Evolutionary conservation across 805 yeast species (phyloP).

Genomic region (Candida coleopterorum): DNA sequence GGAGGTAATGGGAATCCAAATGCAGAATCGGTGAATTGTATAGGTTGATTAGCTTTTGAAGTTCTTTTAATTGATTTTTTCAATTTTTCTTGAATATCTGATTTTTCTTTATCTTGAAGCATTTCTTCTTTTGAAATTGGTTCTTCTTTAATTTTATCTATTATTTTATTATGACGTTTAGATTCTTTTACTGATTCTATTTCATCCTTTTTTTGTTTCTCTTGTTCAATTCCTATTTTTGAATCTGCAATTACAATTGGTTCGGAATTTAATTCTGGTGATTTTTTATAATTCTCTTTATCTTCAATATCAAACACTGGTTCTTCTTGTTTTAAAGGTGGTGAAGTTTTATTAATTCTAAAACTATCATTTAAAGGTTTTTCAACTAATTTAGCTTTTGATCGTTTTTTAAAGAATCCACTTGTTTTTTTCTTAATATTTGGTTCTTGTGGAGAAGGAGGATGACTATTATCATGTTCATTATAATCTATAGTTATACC

Average conservation of each 20-base stretch:
- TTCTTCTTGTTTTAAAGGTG: constrained; percentile 1
- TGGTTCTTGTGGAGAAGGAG: neutral
- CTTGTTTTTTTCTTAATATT: constrained; percentile 6
- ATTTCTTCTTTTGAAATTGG: constrained; percentile 6
- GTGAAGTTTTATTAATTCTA: neutral
- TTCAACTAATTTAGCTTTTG: constrained; percentile 8
- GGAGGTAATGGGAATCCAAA: constrained; percentile 87
- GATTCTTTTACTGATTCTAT: neutral
- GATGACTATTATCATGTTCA: constrained; percentile 16
- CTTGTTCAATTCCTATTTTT: neutral
- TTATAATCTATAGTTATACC: constrained; percentile 24
- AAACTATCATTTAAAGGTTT: neutral
- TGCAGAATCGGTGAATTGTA: constrained; percentile 64
- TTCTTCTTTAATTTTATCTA: constrained; percentile 3
- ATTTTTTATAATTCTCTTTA: constrained; percentile 4
- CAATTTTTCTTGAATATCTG: constrained; percentile 40
- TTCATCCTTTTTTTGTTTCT: neutral
- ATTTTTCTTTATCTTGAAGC: constrained; percentile 18
- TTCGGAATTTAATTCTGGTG: neutral
- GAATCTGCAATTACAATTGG: neutral
- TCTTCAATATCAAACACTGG: constrained; percentile 3
- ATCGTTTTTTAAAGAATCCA: constrained; percentile 16
- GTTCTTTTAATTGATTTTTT: constrained; percentile 38
- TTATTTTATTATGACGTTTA: constrained; percentile 2
- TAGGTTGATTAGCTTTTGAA: constrained; percentile 42